phyloP scores from a whole-genome alignment of 495 filamentous ascomycete genomes.

The Stereocaulon alpinum region DNA sequence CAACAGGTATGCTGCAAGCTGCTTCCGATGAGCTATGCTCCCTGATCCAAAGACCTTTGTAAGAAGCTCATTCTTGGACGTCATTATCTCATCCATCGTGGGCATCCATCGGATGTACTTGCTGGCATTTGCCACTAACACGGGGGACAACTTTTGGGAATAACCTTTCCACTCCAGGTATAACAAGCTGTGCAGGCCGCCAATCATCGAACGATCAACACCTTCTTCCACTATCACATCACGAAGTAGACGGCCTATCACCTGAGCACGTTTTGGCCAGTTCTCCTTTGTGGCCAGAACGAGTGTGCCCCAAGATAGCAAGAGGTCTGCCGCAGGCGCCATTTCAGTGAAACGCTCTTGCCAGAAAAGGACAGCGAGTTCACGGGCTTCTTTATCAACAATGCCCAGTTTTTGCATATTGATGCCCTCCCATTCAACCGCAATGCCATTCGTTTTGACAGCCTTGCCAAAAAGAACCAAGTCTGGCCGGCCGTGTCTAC shows the following conservation, averaged over 20 bases:
- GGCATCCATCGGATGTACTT: slow-evolving; percentile 5
- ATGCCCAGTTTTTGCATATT: slow-evolving; percentile 19
- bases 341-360: slow-evolving; percentile 16
- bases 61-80: slow-evolving; percentile 6
- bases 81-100: slow-evolving; percentile 12
- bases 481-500: slow-evolving; percentile 17
- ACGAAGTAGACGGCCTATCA: slow-evolving; percentile 5
- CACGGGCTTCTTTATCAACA: slow-evolving; percentile 8
- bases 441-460: slow-evolving; percentile 21
- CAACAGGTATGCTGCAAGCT: slow-evolving; percentile 4
- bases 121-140: slow-evolving; percentile 10
- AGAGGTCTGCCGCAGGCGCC: slow-evolving; percentile 10
- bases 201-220: neutral
- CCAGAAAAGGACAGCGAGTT: slow-evolving; percentile 18
- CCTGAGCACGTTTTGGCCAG: slow-evolving; percentile 6
- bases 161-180: slow-evolving; percentile 1
- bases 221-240: slow-evolving; percentile 2
- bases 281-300: slow-evolving; percentile 5
- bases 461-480: slow-evolving; percentile 25
- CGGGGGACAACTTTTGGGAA: neutral
- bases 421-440: slow-evolving; percentile 19
- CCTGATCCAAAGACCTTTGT: slow-evolving; percentile 10
- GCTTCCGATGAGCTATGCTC: slow-evolving; percentile 11
- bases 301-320: slow-evolving; percentile 14
- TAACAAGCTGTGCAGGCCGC: slow-evolving; percentile 5